These are phyloP conservation scores for Ammopiptanthus mongolicus DNA, from an alignment of 306 rosid genomes.

Conservation along the genomic window DNA sequence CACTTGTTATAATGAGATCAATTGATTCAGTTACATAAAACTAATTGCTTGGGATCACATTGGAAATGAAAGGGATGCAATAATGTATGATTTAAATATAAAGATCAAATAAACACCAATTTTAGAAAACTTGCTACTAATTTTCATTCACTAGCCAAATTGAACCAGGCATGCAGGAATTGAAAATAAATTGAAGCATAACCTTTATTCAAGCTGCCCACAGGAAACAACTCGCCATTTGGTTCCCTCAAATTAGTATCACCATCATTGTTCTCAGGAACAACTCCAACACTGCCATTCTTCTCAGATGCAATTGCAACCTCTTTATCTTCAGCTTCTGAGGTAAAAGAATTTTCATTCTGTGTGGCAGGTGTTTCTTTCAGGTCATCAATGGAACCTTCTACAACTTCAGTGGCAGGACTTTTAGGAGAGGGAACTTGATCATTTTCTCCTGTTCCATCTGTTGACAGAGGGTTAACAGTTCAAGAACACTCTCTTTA, in stretches of 20 bases:
- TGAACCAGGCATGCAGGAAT: slow-evolving; percentile 11
- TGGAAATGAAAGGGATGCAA: slow-evolving; percentile 3
- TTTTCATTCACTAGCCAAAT: slow-evolving; percentile 4
- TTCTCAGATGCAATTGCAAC: slow-evolving; percentile 9
- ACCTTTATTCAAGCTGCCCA: slow-evolving; percentile 42
- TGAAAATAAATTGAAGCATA: slow-evolving; percentile 17
- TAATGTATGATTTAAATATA: background rate
- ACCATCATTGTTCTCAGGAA: slow-evolving; percentile 24
- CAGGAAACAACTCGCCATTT: slow-evolving; percentile 24
- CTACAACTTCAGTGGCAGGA: slow-evolving; percentile 18
- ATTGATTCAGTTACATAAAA: slow-evolving; percentile 11
- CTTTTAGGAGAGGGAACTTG: slow-evolving; percentile 25
- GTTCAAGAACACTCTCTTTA: background rate
- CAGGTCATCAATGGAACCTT: slow-evolving; percentile 3
- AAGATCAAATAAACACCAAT: background rate
- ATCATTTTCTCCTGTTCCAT: slow-evolving; percentile 23
- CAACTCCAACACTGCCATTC: slow-evolving; percentile 12
- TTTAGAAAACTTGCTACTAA: background rate
- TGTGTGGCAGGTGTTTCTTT: slow-evolving; percentile 8
- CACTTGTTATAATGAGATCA: background rate
- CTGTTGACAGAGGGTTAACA: slow-evolving; percentile 23
- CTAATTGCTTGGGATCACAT: background rate
- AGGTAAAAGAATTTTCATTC: background rate
- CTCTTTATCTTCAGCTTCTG: slow-evolving; percentile 25
- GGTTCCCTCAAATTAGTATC: slow-evolving; percentile 28